Evolutionary conservation across 2,329 filamentous ascomycete genomes (phyloP), one percentile per base, ranked within the genome.

Genomic region (Calonectria crousiana): DNA sequence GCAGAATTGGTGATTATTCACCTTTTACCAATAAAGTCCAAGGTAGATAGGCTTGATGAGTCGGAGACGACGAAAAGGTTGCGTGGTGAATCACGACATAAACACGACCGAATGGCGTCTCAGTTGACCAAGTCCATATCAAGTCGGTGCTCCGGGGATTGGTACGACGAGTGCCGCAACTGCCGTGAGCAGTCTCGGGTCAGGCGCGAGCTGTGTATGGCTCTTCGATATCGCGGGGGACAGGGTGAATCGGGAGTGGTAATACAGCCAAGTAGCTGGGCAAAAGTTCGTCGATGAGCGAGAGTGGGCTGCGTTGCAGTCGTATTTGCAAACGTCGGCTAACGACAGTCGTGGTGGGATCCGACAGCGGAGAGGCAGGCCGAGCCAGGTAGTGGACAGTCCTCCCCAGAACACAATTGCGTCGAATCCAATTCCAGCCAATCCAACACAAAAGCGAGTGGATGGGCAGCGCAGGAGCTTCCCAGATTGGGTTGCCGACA

Each of bases 81-180:
- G 56, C 72, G 73, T 69, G 67, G 56, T 76, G 73, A 73, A 73
- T 81, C 78, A 81, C 69, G 41, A 74, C 79, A 78, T 77, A 18
- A 78, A 80, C 74, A 80, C 72, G 68, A 58, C 62, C 62, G 41
- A 77, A 26, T 58, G 69, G 70, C 58, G 71, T 75, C 74, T 81
- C 67, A 81, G 69, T 71, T 65, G 49, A 64, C 68, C 74, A 66
- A 78, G 76, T 76, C 75, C 79, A 81, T 81, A 78, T 78, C 79
- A 81, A 72, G 72, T 73, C 65, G 71, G 66, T 74, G 62, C 56
- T 77, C 32, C 49, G 72, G 41, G 41, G 52, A 38, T 52, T 53
- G 69, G 77, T 80, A 73, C 72, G 71, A 78, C 73, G 36, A 66
- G 69, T 60, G 69, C 56, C 51, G 64, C 51, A 58, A 68, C 72